These are phyloP conservation scores for Backusella tuberculispora DNA, from an alignment of 192 early-diverging fungal species.

Conservation along the genomic window DNA sequence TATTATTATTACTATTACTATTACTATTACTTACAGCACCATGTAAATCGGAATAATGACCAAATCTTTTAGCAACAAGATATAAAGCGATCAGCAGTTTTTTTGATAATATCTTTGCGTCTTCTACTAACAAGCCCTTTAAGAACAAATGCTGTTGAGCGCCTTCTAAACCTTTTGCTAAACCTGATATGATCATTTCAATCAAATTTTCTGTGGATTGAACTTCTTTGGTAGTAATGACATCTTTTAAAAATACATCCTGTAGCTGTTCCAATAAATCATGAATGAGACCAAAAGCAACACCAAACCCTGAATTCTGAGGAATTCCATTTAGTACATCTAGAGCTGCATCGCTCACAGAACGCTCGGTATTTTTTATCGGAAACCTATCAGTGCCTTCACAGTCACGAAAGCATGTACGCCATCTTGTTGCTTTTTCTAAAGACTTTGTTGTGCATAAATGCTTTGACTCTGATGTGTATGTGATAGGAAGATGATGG, in stretches of 20 bases:
- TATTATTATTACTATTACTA: background rate
- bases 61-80: conserved; percentile 25
- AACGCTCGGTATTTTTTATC: background rate
- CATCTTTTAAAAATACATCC: conserved; percentile 6
- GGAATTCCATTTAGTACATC: conserved; percentile 25
- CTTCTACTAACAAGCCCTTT: background rate
- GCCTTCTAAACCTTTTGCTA: background rate
- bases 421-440: conserved; percentile 22
- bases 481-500: conserved; percentile 16
- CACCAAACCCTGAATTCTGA: conserved; percentile 16
- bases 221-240: background rate
- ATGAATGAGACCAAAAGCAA: conserved; percentile 23
- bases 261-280: conserved; percentile 28
- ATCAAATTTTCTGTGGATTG: conserved; percentile 8
- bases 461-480: background rate
- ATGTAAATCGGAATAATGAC: conserved; percentile 15
- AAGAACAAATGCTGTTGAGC: conserved; percentile 10
- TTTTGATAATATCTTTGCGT: background rate
- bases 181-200: conserved; percentile 6
- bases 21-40: background rate
- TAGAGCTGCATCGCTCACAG: background rate
- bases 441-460: conserved; percentile 6
- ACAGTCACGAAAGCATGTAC: conserved; percentile 29
- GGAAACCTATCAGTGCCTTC: conserved; percentile 25
- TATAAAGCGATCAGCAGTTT: conserved; percentile 22